A percentile compares a stretch with the other conserved stretches of the same genome.
Conservation (phyloP, 257 asterid species). For the Capsicum pubescens region DNA sequence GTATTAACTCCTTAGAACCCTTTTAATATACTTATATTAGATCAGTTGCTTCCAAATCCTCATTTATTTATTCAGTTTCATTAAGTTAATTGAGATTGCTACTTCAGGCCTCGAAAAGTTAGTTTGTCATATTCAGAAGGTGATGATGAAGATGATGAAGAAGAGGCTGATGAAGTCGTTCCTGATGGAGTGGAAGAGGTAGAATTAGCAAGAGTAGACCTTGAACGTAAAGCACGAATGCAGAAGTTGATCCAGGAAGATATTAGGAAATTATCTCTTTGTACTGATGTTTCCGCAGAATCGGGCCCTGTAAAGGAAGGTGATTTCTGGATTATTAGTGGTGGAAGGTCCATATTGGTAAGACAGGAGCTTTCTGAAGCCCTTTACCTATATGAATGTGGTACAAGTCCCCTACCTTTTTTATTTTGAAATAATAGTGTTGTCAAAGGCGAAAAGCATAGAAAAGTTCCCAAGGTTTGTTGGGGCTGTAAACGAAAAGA, state of each 20-base stretch:
- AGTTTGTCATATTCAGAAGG: constrained; percentile 79
- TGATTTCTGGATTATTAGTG: constrained; percentile 83
- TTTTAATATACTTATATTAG: neutral
- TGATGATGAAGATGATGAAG: constrained; percentile 90
- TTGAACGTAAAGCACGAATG: constrained; percentile 74
- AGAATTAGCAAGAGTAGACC: constrained; percentile 86
- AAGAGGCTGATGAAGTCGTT: constrained; percentile 99
- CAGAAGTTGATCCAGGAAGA: constrained; percentile 79
- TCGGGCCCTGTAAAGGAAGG: constrained; percentile 58
- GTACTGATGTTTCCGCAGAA: constrained; percentile 62
- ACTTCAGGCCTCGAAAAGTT: constrained; percentile 87
- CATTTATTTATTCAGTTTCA: constrained; percentile 31
- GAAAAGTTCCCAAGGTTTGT: constrained; percentile 4
- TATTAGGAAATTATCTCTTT: constrained; percentile 69
- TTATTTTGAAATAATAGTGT: constrained; percentile 21
- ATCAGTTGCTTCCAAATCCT: constrained; percentile 12
- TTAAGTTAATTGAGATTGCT: constrained; percentile 18
- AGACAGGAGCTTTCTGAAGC: constrained; percentile 30
- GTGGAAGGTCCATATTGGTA: constrained; percentile 85
- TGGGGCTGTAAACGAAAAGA: neutral
- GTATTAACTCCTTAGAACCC: neutral
- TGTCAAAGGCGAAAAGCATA: constrained; percentile 8
- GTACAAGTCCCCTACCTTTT: neutral
- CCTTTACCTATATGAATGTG: constrained; percentile 1
- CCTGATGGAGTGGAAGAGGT: constrained; percentile 99